Evolutionary conservation across 306 rosid species (phyloP), one percentile per base, ranked within the genome.

Genomic region (Quercus aquifolioides): DNA sequence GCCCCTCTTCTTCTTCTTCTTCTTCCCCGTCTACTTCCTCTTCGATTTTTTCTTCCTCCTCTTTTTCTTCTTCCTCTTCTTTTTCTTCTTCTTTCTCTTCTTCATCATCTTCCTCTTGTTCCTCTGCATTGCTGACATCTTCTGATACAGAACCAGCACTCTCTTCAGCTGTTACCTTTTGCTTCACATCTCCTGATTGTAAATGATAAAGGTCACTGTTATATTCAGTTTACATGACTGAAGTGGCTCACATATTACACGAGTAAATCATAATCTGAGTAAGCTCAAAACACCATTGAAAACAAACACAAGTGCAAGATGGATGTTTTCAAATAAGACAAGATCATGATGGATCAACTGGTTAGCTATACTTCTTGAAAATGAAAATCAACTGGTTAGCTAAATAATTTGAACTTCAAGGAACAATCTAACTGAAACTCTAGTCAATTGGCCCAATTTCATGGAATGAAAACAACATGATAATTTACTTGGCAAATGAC

Each of bases 141-240:
- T 83, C 77, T 41, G 80, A 80, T 33, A 76, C 55, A 73, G 82
- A 77, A 74, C 70, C 49, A 41, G 74, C 77, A 73, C 71, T 84
- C 38, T 77, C 85, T 35, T 80, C 82, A 49, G 31, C 77, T 75
- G 30, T 74, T 76, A 76, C 30, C 63, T 68, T 77, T 49, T 77
- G 72, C 73, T 80, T 74, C 64, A 80, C 57, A 77, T 55, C 77
- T 77, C 30, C 87, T 77, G 79, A 80, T 31, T 70, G 65, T 59
- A 68, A 25, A 77, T 31, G 59, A 56, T 33, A 57, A 76, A 35
- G n/a, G 59, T n/a, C 55, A 35, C 55, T 65, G 43, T 26, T 64
- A 72, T 67, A 78, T 56, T 72, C 75, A 38, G 68, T 71, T 33
- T 18, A 26, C 38, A 56, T 26, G 25, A 31, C 67, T 55, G 18